These are phyloP conservation scores for Fusarium papillatum DNA, from an alignment of 2,329 filamentous ascomycete species.

Conservation along the genomic window DNA sequence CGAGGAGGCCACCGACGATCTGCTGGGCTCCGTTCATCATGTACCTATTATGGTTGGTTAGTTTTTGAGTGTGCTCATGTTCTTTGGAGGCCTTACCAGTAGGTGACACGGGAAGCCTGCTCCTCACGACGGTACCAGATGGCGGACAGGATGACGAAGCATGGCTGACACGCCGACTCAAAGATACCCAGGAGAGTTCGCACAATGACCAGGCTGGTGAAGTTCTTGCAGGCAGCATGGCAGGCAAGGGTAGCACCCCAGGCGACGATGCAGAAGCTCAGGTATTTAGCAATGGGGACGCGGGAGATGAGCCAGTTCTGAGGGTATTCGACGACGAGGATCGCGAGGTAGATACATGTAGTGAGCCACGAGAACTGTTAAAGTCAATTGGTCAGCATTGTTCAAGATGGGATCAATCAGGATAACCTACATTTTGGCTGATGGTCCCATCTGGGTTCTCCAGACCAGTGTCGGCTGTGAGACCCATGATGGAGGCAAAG, in stretches of 20 bases:
- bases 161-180: conserved; percentile 77
- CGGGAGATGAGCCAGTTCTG: conserved; percentile 71
- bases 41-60: conserved; percentile 54
- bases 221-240: conserved; percentile 73
- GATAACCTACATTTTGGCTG: conserved; percentile 32
- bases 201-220: conserved; percentile 69
- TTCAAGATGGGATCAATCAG: not conserved
- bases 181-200: conserved; percentile 78
- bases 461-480: conserved; percentile 64
- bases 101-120: conserved; percentile 75
- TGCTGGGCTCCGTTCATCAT: conserved; percentile 85
- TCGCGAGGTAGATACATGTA: conserved; percentile 80
- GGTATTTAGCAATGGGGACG: conserved; percentile 77
- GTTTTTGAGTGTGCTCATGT: not conserved
- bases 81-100: conserved; percentile 56
- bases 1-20: conserved; percentile 78
- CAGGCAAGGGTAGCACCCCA: conserved; percentile 74
- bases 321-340: conserved; percentile 79
- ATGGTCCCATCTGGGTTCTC: conserved; percentile 50
- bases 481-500: conserved; percentile 75
- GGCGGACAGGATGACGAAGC: conserved; percentile 74
- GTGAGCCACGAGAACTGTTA: conserved; percentile 79
- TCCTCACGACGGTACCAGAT: conserved; percentile 82
- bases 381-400: conserved; percentile 6
- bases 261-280: conserved; percentile 72